Conservation (phyloP, 1,284 basidiomycete genomes). For the Marasmius sp. region DNA sequence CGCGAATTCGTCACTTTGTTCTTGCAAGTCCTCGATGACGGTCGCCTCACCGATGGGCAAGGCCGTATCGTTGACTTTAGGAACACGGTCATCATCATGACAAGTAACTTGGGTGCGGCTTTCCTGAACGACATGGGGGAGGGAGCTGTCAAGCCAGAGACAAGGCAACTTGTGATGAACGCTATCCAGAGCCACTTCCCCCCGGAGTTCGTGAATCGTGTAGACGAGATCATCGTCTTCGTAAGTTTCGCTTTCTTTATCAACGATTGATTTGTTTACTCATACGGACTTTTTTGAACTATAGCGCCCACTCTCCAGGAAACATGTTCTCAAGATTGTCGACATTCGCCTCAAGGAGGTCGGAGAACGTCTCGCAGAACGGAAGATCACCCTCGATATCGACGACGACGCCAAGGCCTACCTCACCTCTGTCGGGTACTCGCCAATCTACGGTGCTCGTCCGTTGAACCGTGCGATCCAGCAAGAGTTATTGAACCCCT, state of each 20-base stretch:
- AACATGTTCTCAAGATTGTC: slow-evolving; percentile 81
- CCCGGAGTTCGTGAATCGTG: slow-evolving; percentile 91
- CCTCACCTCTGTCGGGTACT: slow-evolving; percentile 85
- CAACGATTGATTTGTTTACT: slow-evolving; percentile 5
- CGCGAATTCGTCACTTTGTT: slow-evolving; percentile 91
- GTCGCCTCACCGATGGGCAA: slow-evolving; percentile 89
- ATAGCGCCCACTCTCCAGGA: slow-evolving; percentile 76
- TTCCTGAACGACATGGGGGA: slow-evolving; percentile 79
- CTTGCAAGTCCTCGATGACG: slow-evolving; percentile 94
- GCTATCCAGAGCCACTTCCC: slow-evolving; percentile 85
- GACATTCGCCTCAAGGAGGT: slow-evolving; percentile 77
- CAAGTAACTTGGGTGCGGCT: slow-evolving; percentile 85
- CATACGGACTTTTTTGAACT: slow-evolving; percentile 23
- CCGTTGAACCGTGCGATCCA: slow-evolving; percentile 93
- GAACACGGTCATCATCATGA: slow-evolving; percentile 93
- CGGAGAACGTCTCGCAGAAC: slow-evolving; percentile 73
- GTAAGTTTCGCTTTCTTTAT: slow-evolving; percentile 44
- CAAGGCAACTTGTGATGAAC: slow-evolving; percentile 70
- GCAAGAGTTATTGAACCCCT: slow-evolving; percentile 89
- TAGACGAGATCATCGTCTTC: slow-evolving; percentile 90
- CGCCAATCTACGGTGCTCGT: slow-evolving; percentile 84
- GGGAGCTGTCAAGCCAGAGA: slow-evolving; percentile 66
- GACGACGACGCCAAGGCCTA: slow-evolving; percentile 81
- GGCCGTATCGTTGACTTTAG: slow-evolving; percentile 75
- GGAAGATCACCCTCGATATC: slow-evolving; percentile 80